Evolutionary conservation across 345 rosid species (phyloP), one percentile per base, ranked within the genome.

Genomic region (Populus alba): DNA sequence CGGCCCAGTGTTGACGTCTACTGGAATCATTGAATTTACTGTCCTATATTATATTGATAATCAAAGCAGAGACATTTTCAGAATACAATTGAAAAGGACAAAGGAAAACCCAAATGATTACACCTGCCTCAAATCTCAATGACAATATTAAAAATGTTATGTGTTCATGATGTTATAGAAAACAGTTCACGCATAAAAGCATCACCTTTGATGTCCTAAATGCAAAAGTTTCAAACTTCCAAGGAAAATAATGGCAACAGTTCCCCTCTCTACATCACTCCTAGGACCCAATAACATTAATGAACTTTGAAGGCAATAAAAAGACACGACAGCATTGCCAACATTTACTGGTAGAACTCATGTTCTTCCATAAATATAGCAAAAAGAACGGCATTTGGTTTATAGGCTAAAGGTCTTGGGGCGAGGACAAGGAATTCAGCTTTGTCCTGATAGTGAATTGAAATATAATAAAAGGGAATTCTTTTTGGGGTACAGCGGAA

Each of bases 401-500:
- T 2, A 9, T 8, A 22, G 27, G 27, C 27, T 22, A 22, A 20
- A 57, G 62, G 62, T 57, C 12, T 8, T n/a, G 27, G 7, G 27
- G 23, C 10, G 11, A 27, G 55, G 9, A 33, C 10, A 23, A 45
- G 5, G 38, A 37, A 68, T 17, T 27, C 43, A 39, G 68, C 57
- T 18, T n/a, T 62, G 61, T 35, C 67, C 73, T 20, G 55, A 76
- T 11, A 55, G 39, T 80, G 71, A 51, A 80, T 38, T 66, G 43
- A 69, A 68, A 78, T 11, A 57, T 62, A 70, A 79, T 47, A 70
- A 16, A 65, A 73, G 20, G 71, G 18, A 68, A 65, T 67, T 53
- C 68, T 55, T 77, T 73, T 61, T 71, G 61, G 73, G 38, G 82
- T 73, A 77, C 82, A 22, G 67, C 9, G 55, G 41, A 66, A 37